phyloP scores from a whole-genome alignment of 441 rosid genomes.

The Syzygium syzygioides region DNA sequence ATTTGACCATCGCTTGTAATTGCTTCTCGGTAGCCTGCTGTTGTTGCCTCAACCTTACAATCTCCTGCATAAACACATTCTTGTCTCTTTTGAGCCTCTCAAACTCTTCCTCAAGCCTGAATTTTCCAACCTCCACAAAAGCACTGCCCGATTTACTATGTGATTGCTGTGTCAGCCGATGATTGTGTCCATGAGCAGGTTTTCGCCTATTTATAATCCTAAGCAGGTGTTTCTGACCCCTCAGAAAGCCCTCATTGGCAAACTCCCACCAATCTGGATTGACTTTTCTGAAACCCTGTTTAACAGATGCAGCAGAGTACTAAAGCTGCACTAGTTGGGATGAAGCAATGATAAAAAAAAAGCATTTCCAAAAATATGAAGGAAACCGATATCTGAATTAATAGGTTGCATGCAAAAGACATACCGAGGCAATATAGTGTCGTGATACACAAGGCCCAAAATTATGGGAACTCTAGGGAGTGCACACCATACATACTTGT shows the following conservation, averaged over 20 bases:
- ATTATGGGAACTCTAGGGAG: background rate
- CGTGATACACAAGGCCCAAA: background rate
- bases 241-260: conserved; percentile 84
- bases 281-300: conserved; percentile 92
- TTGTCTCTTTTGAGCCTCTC: conserved; percentile 94
- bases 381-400: background rate
- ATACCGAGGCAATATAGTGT: background rate
- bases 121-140: conserved; percentile 90
- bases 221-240: conserved; percentile 84
- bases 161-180: conserved; percentile 54
- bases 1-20: conserved; percentile 73
- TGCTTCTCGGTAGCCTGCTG: conserved; percentile 83
- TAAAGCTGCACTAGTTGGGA: background rate
- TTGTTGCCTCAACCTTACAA: conserved; percentile 85
- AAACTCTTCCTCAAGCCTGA: conserved; percentile 90
- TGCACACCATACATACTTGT: background rate
- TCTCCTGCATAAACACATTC: conserved; percentile 93
- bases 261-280: conserved; percentile 97
- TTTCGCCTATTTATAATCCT: conserved; percentile 65
- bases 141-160: conserved; percentile 54
- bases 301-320: conserved; percentile 1
- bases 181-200: conserved; percentile 63
- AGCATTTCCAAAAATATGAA: background rate
- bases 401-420: background rate
- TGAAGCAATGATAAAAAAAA: background rate